Evolutionary conservation across 2,329 filamentous ascomycete genomes (phyloP).

Genomic region (Xylariales sp.): DNA sequence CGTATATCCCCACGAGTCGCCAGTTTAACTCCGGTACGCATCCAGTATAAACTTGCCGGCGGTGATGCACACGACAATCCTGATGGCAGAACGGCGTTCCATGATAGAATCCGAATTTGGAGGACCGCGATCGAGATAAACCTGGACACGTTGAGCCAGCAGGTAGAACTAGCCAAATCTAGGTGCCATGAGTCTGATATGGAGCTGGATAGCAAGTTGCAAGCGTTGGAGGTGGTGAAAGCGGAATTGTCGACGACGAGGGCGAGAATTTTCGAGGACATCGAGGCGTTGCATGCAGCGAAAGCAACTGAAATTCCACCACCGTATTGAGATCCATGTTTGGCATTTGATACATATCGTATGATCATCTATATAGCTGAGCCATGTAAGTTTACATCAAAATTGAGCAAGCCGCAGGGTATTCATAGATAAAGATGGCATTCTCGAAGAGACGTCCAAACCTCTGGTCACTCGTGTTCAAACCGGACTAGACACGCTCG

Average conservation of each 20-base stretch:
- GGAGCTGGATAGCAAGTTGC: neutral
- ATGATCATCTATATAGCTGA: no score
- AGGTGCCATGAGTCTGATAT: neutral
- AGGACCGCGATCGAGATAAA: neutral
- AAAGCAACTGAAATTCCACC: neutral
- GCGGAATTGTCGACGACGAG: neutral
- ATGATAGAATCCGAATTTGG: slow-evolving; percentile 1
- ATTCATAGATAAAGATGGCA: no score
- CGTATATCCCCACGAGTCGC: neutral
- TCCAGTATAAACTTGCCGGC: neutral
- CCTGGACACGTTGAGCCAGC: neutral
- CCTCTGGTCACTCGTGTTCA: no score
- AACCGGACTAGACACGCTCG: no score
- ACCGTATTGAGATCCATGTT: slow-evolving; percentile 1
- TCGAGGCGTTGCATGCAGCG: neutral
- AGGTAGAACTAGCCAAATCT: neutral
- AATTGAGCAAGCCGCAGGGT: no score
- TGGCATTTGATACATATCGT: no score
- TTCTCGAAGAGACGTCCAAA: no score
- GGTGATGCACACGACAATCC: slow-evolving; percentile 1
- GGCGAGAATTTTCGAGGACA: neutral
- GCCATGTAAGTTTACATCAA: no score
- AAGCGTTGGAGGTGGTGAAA: neutral
- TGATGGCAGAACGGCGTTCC: neutral
- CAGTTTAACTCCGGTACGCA: neutral